A percentile compares a stretch with the other conserved stretches of the same genome.
These are phyloP conservation scores for Aspergillus novofumigatus DNA, from an alignment of 2,329 filamentous ascomycete genomes.

Conservation along the genomic window DNA sequence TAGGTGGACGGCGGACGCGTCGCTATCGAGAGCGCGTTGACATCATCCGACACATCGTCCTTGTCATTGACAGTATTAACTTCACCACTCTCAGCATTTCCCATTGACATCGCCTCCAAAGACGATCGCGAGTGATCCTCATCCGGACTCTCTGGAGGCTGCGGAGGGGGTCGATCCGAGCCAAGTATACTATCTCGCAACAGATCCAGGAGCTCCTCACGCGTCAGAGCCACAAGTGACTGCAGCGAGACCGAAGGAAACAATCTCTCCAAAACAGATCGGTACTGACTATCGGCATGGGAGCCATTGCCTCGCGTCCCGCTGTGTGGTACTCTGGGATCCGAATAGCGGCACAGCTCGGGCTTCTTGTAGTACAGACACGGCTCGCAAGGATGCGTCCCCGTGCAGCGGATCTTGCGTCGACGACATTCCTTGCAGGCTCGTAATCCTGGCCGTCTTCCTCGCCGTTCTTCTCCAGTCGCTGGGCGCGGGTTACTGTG, in stretches of 20 bases:
- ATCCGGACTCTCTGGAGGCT: background rate
- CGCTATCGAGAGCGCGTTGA: conserved; percentile 60
- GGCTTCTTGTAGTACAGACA: conserved; percentile 74
- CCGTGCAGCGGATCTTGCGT: conserved; percentile 76
- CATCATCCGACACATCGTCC: conserved; percentile 58
- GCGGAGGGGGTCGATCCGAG: background rate
- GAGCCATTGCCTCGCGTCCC: conserved; percentile 53
- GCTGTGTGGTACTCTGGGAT: conserved; percentile 74
- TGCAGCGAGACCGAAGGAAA: conserved; percentile 56
- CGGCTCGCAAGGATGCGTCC: conserved; percentile 71
- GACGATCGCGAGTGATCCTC: background rate
- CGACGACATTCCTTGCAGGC: conserved; percentile 72
- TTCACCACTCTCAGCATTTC: background rate
- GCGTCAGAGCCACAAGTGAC: conserved; percentile 49
- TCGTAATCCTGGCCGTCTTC: conserved; percentile 4
- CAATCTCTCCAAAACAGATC: conserved; percentile 55
- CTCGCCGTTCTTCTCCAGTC: background rate
- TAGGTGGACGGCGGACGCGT: conserved; percentile 61
- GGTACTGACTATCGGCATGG: conserved; percentile 35
- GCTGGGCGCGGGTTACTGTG: background rate
- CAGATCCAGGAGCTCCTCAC: conserved; percentile 55
- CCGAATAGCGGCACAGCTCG: conserved; percentile 71
- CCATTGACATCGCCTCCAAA: background rate
- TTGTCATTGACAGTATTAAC: background rate
- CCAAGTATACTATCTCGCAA: conserved; percentile 30